Evolutionary conservation across 2,329 filamentous ascomycete species (phyloP).

Genomic region (Fusarium newnesense): DNA sequence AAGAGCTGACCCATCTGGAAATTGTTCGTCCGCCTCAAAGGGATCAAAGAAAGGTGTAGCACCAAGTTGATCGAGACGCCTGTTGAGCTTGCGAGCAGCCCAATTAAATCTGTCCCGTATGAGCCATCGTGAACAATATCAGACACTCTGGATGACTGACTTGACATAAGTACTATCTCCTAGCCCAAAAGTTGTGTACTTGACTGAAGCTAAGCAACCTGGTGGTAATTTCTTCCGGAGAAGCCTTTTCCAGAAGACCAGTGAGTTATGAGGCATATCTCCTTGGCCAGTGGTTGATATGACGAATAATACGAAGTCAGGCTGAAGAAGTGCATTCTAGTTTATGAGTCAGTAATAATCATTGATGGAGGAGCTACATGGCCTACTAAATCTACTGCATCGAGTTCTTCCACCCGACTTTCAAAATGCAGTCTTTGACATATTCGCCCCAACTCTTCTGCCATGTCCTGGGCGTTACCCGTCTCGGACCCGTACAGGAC

Average conservation of each 20-base stretch:
- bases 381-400: constrained; percentile 79
- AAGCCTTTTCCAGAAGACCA: constrained; percentile 85
- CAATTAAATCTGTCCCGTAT: constrained; percentile 79
- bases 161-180: constrained; percentile 96
- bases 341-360: constrained; percentile 26
- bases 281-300: constrained; percentile 95
- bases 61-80: constrained; percentile 84
- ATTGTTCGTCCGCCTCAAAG: constrained; percentile 93
- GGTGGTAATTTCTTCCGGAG: constrained; percentile 80
- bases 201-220: constrained; percentile 73
- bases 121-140: not conserved
- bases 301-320: constrained; percentile 77
- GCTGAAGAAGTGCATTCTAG: constrained; percentile 62
- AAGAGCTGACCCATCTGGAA: constrained; percentile 82
- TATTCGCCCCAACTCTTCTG: constrained; percentile 81
- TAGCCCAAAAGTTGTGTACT: constrained; percentile 88
- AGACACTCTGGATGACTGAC: constrained; percentile 57
- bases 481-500: constrained; percentile 95
- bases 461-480: constrained; percentile 91
- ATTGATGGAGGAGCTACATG: not conserved
- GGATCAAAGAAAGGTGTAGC: constrained; percentile 78
- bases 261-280: constrained; percentile 86
- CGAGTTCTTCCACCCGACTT: constrained; percentile 79
- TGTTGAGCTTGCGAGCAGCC: constrained; percentile 88
- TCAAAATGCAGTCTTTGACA: constrained; percentile 82